phyloP scores from a whole-genome alignment of 2,329 filamentous ascomycete species.

The Trichoderma hamatum region DNA sequence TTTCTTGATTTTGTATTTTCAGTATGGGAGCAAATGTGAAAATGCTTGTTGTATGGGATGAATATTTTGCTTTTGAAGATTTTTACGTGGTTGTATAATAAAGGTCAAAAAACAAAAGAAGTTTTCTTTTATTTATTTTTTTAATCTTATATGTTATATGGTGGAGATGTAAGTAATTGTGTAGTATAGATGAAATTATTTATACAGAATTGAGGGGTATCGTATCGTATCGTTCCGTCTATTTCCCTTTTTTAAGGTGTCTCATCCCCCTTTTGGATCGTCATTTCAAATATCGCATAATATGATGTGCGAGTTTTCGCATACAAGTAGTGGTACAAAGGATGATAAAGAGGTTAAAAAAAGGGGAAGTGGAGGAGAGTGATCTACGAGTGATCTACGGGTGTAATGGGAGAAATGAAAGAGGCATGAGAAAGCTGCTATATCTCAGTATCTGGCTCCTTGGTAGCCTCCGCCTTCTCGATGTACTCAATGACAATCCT shows the following conservation, averaged over 20 bases:
- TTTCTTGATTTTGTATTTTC: background rate
- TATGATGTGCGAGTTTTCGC: background rate
- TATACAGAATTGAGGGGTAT: slow-evolving; percentile 22
- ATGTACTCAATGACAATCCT: slow-evolving; percentile 68
- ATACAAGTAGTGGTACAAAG: slow-evolving; percentile 1
- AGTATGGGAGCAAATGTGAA: background rate
- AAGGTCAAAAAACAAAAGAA: background rate
- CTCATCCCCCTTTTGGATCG: background rate
- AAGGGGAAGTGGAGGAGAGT: background rate
- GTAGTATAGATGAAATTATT: slow-evolving; percentile 1
- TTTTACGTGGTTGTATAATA: background rate
- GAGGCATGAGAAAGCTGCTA: background rate
- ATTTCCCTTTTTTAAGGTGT: too few relatives aligned
- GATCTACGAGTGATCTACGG: background rate
- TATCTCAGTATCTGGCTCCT: slow-evolving; percentile 20
- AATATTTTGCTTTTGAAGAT: background rate
- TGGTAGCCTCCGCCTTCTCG: slow-evolving; percentile 41
- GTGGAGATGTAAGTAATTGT: background rate
- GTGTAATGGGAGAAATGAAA: background rate
- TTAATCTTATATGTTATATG: background rate
- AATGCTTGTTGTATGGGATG: background rate
- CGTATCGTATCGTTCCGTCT: background rate
- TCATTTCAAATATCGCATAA: background rate
- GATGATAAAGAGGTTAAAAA: background rate
- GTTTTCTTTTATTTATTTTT: background rate